Evolutionary conservation across 2,329 filamentous ascomycete species (phyloP), one percentile per base, ranked within the genome.

Genomic region (Fusarium bactridioides): DNA sequence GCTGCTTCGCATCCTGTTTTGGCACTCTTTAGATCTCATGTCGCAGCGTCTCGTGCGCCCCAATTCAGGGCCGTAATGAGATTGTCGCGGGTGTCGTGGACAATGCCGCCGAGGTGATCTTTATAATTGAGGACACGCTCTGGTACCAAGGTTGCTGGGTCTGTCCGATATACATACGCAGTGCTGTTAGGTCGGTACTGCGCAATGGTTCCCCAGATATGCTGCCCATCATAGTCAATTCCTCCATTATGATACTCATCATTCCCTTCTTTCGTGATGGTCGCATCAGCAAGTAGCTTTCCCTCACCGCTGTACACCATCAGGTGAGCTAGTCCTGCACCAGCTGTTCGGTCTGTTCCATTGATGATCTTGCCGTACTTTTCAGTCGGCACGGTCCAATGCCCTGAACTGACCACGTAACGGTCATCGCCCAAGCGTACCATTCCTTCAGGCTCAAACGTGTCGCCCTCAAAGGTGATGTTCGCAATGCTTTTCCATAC

Each of bases 391-490:
- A 77, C 73, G 8, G 80, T 85, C 72, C 83, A 86, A 71, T 86
- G 82, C 23, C 83, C 84, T 15, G 82, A 80, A 27, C 82, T 83
- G 43, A 87, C 79, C 65, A 86, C 79, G 61, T 83, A 86, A 21
- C 84, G 83, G 45, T 85, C 79, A 25, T 79, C 69, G 11, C 82
- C 80, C 2, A 86, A 69, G 7, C 83, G 81, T 18, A 85, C 80
- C 51, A 87, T 82, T 8, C 86, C 85, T 66, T 87, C 86, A 4
- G 85, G 85, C 63, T 87, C 85, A 69, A 82, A 85, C 3, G 82
- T 82, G 62, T 86, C 81, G 33, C 83, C 84, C 59, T 86, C 78
- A 40, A 86, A 81, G 10, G 70, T 77, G 33, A 86, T 77, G 23
- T 82, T 83, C 13, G 80, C 80, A 7, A 87, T 75, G 25, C 82